Evolutionary conservation across 768 basidiomycete genomes (phyloP).

Genomic region (Naganishia vishniacii): DNA sequence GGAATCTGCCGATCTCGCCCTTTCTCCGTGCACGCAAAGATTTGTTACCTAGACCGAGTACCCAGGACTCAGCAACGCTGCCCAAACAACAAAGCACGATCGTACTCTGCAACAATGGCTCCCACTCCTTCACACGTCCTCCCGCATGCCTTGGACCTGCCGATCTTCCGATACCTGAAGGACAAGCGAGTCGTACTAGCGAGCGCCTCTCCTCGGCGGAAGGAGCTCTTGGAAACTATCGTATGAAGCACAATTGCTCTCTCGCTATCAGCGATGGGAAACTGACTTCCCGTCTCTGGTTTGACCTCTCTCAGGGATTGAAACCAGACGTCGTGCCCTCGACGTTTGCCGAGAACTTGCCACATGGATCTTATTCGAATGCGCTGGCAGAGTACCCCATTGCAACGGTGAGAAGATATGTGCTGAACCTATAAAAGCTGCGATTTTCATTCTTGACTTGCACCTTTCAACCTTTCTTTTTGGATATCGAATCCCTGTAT

Average conservation of each 20-base stretch:
- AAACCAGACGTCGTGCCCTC: slow-evolving; percentile 68
- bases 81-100: too few species aligned
- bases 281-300: neutral
- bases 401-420: slow-evolving; percentile 57
- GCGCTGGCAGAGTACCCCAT: slow-evolving; percentile 70
- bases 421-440: too few species aligned
- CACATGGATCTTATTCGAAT: slow-evolving; percentile 59
- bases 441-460: too few species aligned
- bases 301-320: slow-evolving; percentile 54
- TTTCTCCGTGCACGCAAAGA: too few species aligned
- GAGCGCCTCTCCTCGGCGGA: slow-evolving; percentile 76
- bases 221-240: slow-evolving; percentile 71
- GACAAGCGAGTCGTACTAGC: slow-evolving; percentile 78
- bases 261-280: neutral
- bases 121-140: slow-evolving; percentile 37
- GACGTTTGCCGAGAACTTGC: slow-evolving; percentile 72
- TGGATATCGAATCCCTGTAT: too few species aligned
- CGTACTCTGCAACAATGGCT: slow-evolving; percentile 30
- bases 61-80: too few species aligned
- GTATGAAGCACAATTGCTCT: slow-evolving; percentile 56
- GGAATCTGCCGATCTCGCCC: too few species aligned
- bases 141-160: slow-evolving; percentile 42
- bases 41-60: too few species aligned
- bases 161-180: slow-evolving; percentile 57
- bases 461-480: too few species aligned